phyloP scores from a whole-genome alignment of 495 filamentous ascomycete genomes.

The Neurospora hispaniola region DNA sequence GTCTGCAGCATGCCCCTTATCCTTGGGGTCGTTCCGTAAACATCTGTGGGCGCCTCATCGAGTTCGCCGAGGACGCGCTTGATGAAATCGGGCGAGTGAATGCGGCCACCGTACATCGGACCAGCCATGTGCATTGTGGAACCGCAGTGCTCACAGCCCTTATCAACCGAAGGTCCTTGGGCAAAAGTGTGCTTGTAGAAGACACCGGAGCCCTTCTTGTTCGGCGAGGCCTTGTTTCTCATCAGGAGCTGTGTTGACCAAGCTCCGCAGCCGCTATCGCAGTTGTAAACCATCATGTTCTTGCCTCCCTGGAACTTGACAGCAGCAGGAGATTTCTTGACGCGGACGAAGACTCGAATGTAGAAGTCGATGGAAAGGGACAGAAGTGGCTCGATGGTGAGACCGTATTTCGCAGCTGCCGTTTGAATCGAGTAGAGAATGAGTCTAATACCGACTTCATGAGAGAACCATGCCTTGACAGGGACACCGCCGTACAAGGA shows the following conservation, averaged over 20 bases:
- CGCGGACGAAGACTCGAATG: slow-evolving; percentile 75
- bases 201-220: slow-evolving; percentile 54
- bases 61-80: slow-evolving; percentile 60
- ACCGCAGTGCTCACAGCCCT: slow-evolving; percentile 70
- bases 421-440: slow-evolving; percentile 72
- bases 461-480: slow-evolving; percentile 68
- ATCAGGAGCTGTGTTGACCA: slow-evolving; percentile 72
- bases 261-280: slow-evolving; percentile 78
- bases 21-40: slow-evolving; percentile 67
- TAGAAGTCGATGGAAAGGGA: slow-evolving; percentile 96
- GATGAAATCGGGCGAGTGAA: slow-evolving; percentile 78
- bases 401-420: slow-evolving; percentile 73
- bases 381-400: slow-evolving; percentile 81
- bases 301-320: slow-evolving; percentile 85
- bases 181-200: slow-evolving; percentile 68
- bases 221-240: slow-evolving; percentile 47
- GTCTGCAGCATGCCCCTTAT: slow-evolving; percentile 88
- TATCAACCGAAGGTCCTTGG: slow-evolving; percentile 50
- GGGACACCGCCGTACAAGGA: slow-evolving; percentile 84
- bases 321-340: slow-evolving; percentile 63
- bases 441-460: slow-evolving; percentile 82
- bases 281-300: slow-evolving; percentile 88
- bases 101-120: slow-evolving; percentile 86
- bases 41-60: slow-evolving; percentile 44
- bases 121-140: slow-evolving; percentile 78